These are phyloP conservation scores for Mariannaea sp. DNA, from an alignment of 2,329 filamentous ascomycete species.

Conservation along the genomic window DNA sequence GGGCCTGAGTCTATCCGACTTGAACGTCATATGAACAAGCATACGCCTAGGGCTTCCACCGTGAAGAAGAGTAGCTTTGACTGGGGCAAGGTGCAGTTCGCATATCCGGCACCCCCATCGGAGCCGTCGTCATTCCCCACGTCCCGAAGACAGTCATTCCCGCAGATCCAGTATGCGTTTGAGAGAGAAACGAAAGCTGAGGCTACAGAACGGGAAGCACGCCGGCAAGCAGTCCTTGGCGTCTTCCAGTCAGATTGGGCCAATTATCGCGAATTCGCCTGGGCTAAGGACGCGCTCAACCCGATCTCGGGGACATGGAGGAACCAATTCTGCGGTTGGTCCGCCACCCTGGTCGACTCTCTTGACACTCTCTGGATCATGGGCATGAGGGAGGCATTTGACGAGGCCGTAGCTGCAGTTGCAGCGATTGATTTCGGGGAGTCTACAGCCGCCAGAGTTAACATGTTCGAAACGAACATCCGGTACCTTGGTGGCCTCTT, in stretches of 20 bases:
- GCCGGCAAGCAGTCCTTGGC: conserved; percentile 46
- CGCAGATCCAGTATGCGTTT: conserved; percentile 4
- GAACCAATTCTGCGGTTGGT: conserved; percentile 59
- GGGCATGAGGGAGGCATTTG: conserved; percentile 62
- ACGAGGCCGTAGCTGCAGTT: conserved; percentile 56
- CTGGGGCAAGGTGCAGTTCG: conserved; percentile 8
- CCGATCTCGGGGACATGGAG: conserved; percentile 53
- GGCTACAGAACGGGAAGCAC: conserved; percentile 26
- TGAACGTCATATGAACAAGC: conserved; percentile 9
- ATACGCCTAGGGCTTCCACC: not conserved
- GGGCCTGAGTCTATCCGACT: conserved; percentile 2
- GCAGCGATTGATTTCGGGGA: conserved; percentile 57
- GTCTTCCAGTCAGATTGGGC: conserved; percentile 53
- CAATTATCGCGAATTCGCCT: conserved; percentile 57
- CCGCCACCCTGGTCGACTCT: conserved; percentile 63
- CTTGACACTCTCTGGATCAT: conserved; percentile 68
- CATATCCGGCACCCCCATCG: not conserved
- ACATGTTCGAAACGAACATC: conserved; percentile 60
- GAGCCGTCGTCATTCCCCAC: not conserved
- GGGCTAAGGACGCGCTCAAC: conserved; percentile 58
- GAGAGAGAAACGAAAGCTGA: not conserved
- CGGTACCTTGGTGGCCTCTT: conserved; percentile 59
- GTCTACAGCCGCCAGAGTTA: conserved; percentile 50
- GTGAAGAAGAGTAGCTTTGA: conserved; percentile 14
- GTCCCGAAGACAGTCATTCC: not conserved